Conservation (phyloP, 1,284 basidiomycete genomes). For the Serendipita sp. region DNA sequence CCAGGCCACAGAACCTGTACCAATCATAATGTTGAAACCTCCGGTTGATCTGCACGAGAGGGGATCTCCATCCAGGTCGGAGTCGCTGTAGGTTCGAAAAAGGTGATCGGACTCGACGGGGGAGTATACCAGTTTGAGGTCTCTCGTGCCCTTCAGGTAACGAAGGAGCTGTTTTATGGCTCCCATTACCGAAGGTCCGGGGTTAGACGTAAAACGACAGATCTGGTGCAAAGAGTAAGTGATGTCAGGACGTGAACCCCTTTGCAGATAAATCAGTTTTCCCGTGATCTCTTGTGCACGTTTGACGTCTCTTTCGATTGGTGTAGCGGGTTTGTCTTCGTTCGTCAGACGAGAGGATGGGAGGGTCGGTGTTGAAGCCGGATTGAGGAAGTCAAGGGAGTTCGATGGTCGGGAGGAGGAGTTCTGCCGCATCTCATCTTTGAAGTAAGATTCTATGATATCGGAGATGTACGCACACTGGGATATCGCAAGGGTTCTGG, state of each 20-base stretch:
- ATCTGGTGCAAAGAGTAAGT: constrained; percentile 19
- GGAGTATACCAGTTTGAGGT: constrained; percentile 14
- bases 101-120: not conserved
- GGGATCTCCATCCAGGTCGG: constrained; percentile 6
- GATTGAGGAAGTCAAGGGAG: constrained; percentile 17
- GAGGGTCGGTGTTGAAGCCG: not conserved
- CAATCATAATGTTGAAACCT: constrained; percentile 6
- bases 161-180: constrained; percentile 19
- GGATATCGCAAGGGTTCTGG: constrained; percentile 17
- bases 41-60: not conserved
- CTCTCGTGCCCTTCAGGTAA: constrained; percentile 20
- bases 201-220: constrained; percentile 19
- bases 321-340: not conserved
- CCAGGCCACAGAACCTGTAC: constrained; percentile 7
- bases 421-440: not conserved
- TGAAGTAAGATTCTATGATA: not conserved
- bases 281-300: not conserved
- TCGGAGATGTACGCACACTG: not conserved
- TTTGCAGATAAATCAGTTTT: constrained; percentile 17
- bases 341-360: not conserved
- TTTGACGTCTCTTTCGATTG: not conserved
- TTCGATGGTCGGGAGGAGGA: not conserved
- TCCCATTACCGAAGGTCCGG: constrained; percentile 15
- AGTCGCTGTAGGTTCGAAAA: constrained; percentile 6
- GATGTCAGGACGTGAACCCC: constrained; percentile 21